phyloP scores from a whole-genome alignment of 495 filamentous ascomycete genomes.

The Venustampulla echinocandica region DNA sequence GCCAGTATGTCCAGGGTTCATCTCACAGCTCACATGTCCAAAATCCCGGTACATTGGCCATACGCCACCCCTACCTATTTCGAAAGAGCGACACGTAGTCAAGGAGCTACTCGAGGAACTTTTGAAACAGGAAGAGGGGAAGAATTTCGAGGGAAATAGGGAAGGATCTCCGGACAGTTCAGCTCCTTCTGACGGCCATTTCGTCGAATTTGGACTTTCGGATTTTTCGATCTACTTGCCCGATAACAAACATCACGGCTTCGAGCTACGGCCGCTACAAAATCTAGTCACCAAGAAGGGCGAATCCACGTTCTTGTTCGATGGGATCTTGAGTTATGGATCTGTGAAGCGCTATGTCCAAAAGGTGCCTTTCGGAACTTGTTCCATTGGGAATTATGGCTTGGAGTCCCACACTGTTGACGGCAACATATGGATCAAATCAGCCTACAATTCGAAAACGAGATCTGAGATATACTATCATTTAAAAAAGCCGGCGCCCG shows the following conservation, averaged over 20 bases:
- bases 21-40: constrained; percentile 25
- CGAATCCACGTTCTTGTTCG: constrained; percentile 38
- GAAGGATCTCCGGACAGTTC: background rate
- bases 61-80: constrained; percentile 17
- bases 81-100: constrained; percentile 24
- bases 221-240: constrained; percentile 43
- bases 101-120: constrained; percentile 12
- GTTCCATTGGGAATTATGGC: constrained; percentile 61
- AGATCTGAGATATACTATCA: constrained; percentile 49
- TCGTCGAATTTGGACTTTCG: constrained; percentile 39
- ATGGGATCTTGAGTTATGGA: constrained; percentile 48
- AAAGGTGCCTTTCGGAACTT: constrained; percentile 41
- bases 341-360: constrained; percentile 37
- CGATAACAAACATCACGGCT: constrained; percentile 19
- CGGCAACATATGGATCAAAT: constrained; percentile 54
- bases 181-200: constrained; percentile 12
- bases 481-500: constrained; percentile 40
- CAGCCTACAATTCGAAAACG: constrained; percentile 25
- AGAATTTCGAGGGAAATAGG: background rate
- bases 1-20: too few species aligned
- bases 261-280: constrained; percentile 43
- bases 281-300: constrained; percentile 32
- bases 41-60: constrained; percentile 29
- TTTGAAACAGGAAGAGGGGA: background rate
- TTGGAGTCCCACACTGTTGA: constrained; percentile 34